A percentile compares a stretch with the other conserved stretches of the same genome.
These are phyloP conservation scores for Gossypium aridum DNA, from an alignment of 441 rosid genomes.

Conservation along the genomic window DNA sequence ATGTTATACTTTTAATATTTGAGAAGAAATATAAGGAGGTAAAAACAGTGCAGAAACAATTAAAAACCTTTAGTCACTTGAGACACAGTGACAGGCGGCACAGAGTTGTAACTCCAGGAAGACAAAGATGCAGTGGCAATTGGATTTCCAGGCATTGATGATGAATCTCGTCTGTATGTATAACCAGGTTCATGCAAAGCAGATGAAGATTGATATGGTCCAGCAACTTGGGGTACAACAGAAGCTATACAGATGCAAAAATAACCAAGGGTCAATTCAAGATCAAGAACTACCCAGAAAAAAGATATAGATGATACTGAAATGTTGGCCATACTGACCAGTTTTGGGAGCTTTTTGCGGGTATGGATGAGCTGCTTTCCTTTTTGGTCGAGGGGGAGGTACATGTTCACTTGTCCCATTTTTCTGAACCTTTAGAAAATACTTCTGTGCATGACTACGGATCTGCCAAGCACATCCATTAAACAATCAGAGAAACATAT, in stretches of 20 bases:
- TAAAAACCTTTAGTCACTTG: conserved; percentile 42
- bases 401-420: conserved; percentile 82
- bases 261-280: conserved; percentile 11
- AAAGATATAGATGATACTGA: not conserved
- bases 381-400: conserved; percentile 95
- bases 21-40: not conserved
- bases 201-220: conserved; percentile 42
- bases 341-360: conserved; percentile 82
- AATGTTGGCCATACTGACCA: conserved; percentile 26
- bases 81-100: conserved; percentile 28
- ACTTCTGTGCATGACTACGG: conserved; percentile 96
- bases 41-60: not conserved
- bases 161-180: conserved; percentile 33
- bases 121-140: conserved; percentile 28
- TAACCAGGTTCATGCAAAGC: conserved; percentile 43
- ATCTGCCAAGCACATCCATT: conserved; percentile 51
- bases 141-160: conserved; percentile 34
- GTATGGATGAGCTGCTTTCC: conserved; percentile 92
- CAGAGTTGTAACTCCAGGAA: conserved; percentile 39
- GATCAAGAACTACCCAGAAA: conserved; percentile 4
- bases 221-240: conserved; percentile 31
- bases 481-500: conserved; percentile 8
- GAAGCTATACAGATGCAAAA: conserved; percentile 25
- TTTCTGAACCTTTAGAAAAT: conserved; percentile 90
- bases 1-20: not conserved